Evolutionary conservation across 345 rosid species (phyloP).

Genomic region (Arabis alpina): DNA sequence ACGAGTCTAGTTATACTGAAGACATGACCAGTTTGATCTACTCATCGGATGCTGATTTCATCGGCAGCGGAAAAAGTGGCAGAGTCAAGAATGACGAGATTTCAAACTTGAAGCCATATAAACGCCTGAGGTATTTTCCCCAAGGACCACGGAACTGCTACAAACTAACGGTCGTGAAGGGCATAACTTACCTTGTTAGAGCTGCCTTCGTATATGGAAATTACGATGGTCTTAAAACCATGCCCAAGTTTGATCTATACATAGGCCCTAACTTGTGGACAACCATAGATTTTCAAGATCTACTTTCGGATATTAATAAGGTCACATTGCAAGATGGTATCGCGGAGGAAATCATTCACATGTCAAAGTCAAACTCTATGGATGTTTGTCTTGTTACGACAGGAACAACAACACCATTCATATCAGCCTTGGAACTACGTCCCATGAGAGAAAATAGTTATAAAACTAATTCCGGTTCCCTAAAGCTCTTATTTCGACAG

Average conservation of each 20-base stretch:
- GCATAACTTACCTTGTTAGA: neutral
- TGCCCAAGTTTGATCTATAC: neutral
- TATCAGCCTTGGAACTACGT: neutral
- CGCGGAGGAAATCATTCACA: neutral
- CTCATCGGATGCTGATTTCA: neutral
- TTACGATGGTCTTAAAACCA: neutral
- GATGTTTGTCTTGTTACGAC: neutral
- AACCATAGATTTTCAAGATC: neutral
- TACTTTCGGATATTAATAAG: neutral
- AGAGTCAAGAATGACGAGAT: neutral
- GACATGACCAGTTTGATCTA: neutral
- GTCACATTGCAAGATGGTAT: neutral
- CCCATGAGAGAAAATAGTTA: neutral
- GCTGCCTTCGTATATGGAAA: constrained; percentile 1
- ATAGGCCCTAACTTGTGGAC: neutral
- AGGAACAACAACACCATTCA: constrained; percentile 1
- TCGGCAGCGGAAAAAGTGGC: neutral
- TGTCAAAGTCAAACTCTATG: constrained; percentile 7
- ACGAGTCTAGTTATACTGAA: constrained; percentile 9
- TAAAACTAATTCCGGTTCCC: neutral
- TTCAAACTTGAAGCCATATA: neutral
- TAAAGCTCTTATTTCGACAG: neutral
- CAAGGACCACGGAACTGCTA: neutral
- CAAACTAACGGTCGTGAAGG: neutral
- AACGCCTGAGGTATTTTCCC: constrained; percentile 2